Conservation (phyloP, 305 asterid species). For the Ilex paraguariensis region DNA sequence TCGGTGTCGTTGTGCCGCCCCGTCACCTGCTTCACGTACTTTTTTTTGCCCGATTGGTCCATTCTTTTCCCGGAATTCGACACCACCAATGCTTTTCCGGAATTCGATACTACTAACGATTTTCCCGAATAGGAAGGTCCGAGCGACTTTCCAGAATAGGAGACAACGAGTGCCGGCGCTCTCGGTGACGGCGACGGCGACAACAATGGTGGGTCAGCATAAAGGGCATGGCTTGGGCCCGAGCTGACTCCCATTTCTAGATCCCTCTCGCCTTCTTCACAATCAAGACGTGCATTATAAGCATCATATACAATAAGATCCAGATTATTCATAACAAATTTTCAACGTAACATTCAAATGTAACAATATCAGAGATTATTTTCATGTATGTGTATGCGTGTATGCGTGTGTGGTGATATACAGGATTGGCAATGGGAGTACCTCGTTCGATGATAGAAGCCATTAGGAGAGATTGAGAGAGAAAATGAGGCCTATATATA, state of each 20-base stretch:
- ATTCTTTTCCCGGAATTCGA: slow-evolving; percentile 33
- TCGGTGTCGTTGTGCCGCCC: slow-evolving; percentile 61
- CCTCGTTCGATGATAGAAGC: no score
- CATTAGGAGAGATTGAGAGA: no score
- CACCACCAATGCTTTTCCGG: slow-evolving; percentile 43
- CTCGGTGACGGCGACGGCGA: slow-evolving; percentile 64
- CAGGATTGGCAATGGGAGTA: no score
- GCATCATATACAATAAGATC: no score
- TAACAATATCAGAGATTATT: no score
- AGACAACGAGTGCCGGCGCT: slow-evolving; percentile 52
- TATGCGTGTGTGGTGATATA: no score
- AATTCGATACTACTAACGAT: slow-evolving; percentile 56
- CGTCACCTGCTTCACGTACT: slow-evolving; percentile 64
- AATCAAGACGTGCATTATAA: no score
- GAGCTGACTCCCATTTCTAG: slow-evolving; percentile 42
- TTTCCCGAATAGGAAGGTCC: slow-evolving; percentile 56
- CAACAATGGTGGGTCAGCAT: slow-evolving; percentile 33
- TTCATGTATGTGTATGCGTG: no score
- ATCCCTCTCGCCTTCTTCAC: slow-evolving; percentile 48
- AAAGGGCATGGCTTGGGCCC: not conserved
- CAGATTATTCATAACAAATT: no score
- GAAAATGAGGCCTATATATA: no score
- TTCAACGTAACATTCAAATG: no score
- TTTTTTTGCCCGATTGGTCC: slow-evolving; percentile 38
- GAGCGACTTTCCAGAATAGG: slow-evolving; percentile 33